Evolutionary conservation across 2,329 filamentous ascomycete species (phyloP).

Genomic region (Fusarium sp.): DNA sequence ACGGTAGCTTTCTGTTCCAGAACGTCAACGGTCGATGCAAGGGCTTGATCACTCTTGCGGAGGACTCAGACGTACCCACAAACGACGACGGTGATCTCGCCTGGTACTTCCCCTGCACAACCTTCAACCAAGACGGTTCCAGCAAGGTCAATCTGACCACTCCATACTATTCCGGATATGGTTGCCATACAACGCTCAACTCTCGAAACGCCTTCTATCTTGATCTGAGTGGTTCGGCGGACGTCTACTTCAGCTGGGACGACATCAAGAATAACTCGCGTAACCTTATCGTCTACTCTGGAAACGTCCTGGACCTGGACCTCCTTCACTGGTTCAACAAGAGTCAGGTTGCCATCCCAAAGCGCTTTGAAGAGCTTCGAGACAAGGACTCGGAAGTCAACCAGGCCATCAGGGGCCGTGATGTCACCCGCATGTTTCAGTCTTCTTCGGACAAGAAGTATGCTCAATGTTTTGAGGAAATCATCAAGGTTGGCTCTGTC

Average conservation of each 20-base stretch:
- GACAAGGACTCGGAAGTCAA: constrained; percentile 74
- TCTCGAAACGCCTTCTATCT: constrained; percentile 84
- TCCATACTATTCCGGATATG: constrained; percentile 86
- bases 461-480: constrained; percentile 90
- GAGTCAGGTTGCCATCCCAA: constrained; percentile 81
- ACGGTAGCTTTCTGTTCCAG: constrained; percentile 97
- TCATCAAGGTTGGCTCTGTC: constrained; percentile 94
- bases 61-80: constrained; percentile 83
- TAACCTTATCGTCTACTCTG: constrained; percentile 95
- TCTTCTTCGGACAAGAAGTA: constrained; percentile 82
- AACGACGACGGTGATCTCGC: constrained; percentile 81
- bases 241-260: constrained; percentile 97
- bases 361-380: constrained; percentile 84
- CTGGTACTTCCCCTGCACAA: constrained; percentile 96
- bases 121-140: constrained; percentile 95
- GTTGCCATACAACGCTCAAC: constrained; percentile 83
- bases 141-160: constrained; percentile 80
- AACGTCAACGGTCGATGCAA: constrained; percentile 99
- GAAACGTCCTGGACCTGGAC: constrained; percentile 91
- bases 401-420: constrained; percentile 80
- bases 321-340: constrained; percentile 92
- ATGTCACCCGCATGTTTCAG: constrained; percentile 91
- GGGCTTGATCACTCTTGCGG: constrained; percentile 81
- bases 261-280: constrained; percentile 91
- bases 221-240: constrained; percentile 76